Evolutionary conservation across 164 flowering plant species (phyloP), one percentile per base, ranked within the genome.

Genomic region (Tetracentron sinense): DNA sequence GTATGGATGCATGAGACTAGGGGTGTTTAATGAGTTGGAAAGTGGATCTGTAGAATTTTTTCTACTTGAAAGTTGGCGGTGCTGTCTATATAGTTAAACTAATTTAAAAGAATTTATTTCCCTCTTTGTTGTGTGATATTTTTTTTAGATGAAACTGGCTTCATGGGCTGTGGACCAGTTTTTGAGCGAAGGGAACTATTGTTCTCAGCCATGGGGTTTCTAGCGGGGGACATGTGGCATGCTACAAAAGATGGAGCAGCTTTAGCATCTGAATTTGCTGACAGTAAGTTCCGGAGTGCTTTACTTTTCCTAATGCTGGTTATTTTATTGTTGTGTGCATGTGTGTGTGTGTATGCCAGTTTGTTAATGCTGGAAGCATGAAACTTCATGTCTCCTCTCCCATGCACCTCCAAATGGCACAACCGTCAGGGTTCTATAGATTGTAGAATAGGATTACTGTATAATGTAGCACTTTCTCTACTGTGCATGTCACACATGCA

Each of bases 181-280:
- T 55, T 77, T 61, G 75, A 72, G 30, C 72, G 96, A 72, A 82
- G 96, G 60, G 65, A 78, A 61, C 65, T 74, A 52, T 3, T 82
- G 52, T 38, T 81, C 15, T 77, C 83, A 27, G 70, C 80, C n/a
- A 48, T 79, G 62, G 88, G 86, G 38, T 56, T 80, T 22, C 50
- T 81, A 28, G 64, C 69, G 3, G 75, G 75, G 23, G 59, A 56
- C 47, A 30, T 64, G 20, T 64, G 57, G 65, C 60, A 57, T 63
- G 25, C 64, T 74, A 54, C 62, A 53, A 62, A 49, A 29, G 65
- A 69, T 64, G 75, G 60, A 54, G 61, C 54, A 21, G 86, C 87
- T 56, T 28, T 50, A 27, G 90, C 97, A 50, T 54, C 87, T 73
- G 86, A 82, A 80, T 90, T 76, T 69, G 80, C 94, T 60, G 97